Percentiles rank a stretch among this genome's conserved stretches.
Conservation (phyloP, 2,329 filamentous ascomycete species). For the Alternaria sp. region DNA sequence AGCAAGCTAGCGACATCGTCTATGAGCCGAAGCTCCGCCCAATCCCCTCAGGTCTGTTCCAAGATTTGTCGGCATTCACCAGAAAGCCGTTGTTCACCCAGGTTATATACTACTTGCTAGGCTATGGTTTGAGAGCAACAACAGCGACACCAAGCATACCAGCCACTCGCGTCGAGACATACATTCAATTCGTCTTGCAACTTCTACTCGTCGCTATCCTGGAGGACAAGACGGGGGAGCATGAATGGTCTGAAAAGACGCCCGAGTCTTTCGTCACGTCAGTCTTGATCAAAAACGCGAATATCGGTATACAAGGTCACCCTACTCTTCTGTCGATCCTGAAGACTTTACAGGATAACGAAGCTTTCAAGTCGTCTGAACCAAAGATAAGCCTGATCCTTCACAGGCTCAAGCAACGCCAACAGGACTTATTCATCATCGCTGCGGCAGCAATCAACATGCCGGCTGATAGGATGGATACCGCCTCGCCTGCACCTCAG, state of each 20-base stretch:
- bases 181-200: conserved; percentile 90
- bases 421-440: conserved; percentile 74
- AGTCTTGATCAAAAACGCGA: conserved; percentile 70
- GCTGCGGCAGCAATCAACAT: conserved; percentile 69
- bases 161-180: conserved; percentile 84
- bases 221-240: conserved; percentile 72
- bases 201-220: conserved; percentile 83
- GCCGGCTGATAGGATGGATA: conserved; percentile 79
- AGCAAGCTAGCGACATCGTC: conserved; percentile 81
- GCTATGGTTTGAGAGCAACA: conserved; percentile 77
- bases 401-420: conserved; percentile 83
- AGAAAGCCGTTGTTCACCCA: conserved; percentile 86
- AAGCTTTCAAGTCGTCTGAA: conserved; percentile 82
- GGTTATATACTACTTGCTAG: conserved; percentile 85
- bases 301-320: conserved; percentile 46
- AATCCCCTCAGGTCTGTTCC: conserved; percentile 80
- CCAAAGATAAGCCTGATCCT: conserved; percentile 85
- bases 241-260: conserved; percentile 54
- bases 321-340: conserved; percentile 63
- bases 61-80: conserved; percentile 79
- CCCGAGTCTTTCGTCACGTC: conserved; percentile 74
- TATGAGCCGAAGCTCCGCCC: conserved; percentile 85
- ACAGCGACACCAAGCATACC: conserved; percentile 77
- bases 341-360: conserved; percentile 66
- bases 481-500: conserved; percentile 76